These are phyloP conservation scores for Primulina eburnea DNA, from an alignment of 257 asterid species.

Conservation along the genomic window DNA sequence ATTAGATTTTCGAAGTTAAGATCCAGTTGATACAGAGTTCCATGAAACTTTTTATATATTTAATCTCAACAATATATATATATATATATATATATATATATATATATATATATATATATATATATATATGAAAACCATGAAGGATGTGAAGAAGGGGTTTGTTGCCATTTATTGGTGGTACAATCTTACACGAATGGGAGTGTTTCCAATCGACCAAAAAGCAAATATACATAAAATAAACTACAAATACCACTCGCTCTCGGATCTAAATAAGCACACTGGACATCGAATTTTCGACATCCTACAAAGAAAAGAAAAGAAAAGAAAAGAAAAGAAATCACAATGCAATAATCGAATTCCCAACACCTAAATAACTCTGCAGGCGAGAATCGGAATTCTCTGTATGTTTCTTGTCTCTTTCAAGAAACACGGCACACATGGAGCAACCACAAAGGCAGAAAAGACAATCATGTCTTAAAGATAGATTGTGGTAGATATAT, in stretches of 20 bases:
- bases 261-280: slow-evolving; percentile 40
- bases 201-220: slow-evolving; percentile 38
- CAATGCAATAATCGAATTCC: slow-evolving; percentile 31
- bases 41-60: too few species aligned
- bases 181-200: slow-evolving; percentile 51
- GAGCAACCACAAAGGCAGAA: slow-evolving; percentile 35
- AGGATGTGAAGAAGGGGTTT: slow-evolving; percentile 1
- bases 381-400: slow-evolving; percentile 33
- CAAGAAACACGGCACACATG: slow-evolving; percentile 34
- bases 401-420: slow-evolving; percentile 32
- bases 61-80: too few species aligned
- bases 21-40: too few species aligned
- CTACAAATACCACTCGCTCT: slow-evolving; percentile 56
- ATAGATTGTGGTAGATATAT: slow-evolving; percentile 36
- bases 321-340: neutral
- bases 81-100: too few species aligned
- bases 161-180: slow-evolving; percentile 44
- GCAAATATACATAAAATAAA: slow-evolving; percentile 16
- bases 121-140: too few species aligned
- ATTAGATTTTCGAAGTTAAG: too few species aligned
- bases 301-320: slow-evolving; percentile 19
- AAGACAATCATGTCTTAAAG: slow-evolving; percentile 32
- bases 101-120: too few species aligned
- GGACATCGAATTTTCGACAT: slow-evolving; percentile 38
- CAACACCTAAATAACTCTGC: slow-evolving; percentile 35